Evolutionary conservation across 352 stramenopile species (phyloP).

Genomic region (Globisporangium irregulare): DNA sequence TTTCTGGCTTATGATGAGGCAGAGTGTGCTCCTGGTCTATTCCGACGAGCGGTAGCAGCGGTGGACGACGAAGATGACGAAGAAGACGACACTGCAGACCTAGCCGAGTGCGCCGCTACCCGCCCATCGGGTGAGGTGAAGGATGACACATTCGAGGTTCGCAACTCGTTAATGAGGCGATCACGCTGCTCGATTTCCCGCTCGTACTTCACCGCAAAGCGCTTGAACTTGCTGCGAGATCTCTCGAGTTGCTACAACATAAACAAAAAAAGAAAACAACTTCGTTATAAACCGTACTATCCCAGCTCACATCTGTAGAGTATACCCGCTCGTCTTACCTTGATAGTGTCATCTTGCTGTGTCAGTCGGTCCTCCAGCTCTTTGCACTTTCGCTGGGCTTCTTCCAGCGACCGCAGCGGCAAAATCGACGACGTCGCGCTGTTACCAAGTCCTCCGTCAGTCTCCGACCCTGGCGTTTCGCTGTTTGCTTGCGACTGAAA

Average conservation of each 20-base stretch:
- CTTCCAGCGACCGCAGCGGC: slow-evolving; percentile 56
- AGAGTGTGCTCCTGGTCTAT: neutral
- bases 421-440: slow-evolving; percentile 46
- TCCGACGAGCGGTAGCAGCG: slow-evolving; percentile 2
- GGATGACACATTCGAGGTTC: slow-evolving; percentile 43
- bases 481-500: slow-evolving; percentile 25
- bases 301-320: neutral
- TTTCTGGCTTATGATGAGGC: neutral
- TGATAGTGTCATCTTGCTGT: slow-evolving; percentile 76
- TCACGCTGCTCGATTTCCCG: slow-evolving; percentile 75
- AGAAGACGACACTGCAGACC: slow-evolving; percentile 33
- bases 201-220: slow-evolving; percentile 83
- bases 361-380: slow-evolving; percentile 71
- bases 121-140: slow-evolving; percentile 38
- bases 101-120: slow-evolving; percentile 12
- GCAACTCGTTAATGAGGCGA: slow-evolving; percentile 43
- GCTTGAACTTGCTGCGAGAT: slow-evolving; percentile 85
- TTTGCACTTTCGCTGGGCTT: slow-evolving; percentile 73
- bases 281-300: neutral
- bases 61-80: slow-evolving; percentile 39
- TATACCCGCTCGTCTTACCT: slow-evolving; percentile 39
- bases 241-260: slow-evolving; percentile 66
- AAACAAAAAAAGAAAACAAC: neutral
- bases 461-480: slow-evolving; percentile 26
- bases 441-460: slow-evolving; percentile 16